Conservation (phyloP, 1,139 yeast genomes). For the Suhomyces choctaworum region DNA sequence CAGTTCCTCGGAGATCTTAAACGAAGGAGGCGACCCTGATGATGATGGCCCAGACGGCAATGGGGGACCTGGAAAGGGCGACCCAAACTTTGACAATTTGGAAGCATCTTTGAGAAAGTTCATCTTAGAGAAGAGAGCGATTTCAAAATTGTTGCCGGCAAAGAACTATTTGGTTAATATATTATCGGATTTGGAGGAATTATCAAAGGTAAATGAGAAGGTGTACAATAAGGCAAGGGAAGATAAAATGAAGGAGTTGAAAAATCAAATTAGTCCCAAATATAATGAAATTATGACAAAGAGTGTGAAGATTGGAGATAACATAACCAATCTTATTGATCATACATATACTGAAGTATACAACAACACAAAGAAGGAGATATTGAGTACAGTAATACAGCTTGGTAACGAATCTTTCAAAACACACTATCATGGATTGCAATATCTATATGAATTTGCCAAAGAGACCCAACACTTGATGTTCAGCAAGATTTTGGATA, state of each 20-base stretch:
- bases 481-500: constrained; percentile 59
- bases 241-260: constrained; percentile 48
- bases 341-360: constrained; percentile 58
- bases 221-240: constrained; percentile 52
- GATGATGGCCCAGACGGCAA: constrained; percentile 35
- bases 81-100: constrained; percentile 77
- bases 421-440: constrained; percentile 60
- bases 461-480: constrained; percentile 66
- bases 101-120: constrained; percentile 86
- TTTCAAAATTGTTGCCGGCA: constrained; percentile 90
- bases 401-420: constrained; percentile 51
- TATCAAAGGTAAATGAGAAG: constrained; percentile 62
- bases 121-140: constrained; percentile 82
- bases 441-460: constrained; percentile 71
- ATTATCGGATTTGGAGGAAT: constrained; percentile 59
- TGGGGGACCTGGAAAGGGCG: constrained; percentile 14
- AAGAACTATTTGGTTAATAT: constrained; percentile 77
- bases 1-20: constrained; percentile 54
- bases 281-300: constrained; percentile 55
- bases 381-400: constrained; percentile 53
- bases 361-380: constrained; percentile 55
- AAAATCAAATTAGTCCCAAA: constrained; percentile 57
- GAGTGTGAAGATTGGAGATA: constrained; percentile 56
- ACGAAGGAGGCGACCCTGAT: constrained; percentile 31
- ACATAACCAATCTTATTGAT: constrained; percentile 66